These are phyloP conservation scores for Diplogelasinospora grovesii DNA, from an alignment of 495 filamentous ascomycete genomes.

Conservation along the genomic window DNA sequence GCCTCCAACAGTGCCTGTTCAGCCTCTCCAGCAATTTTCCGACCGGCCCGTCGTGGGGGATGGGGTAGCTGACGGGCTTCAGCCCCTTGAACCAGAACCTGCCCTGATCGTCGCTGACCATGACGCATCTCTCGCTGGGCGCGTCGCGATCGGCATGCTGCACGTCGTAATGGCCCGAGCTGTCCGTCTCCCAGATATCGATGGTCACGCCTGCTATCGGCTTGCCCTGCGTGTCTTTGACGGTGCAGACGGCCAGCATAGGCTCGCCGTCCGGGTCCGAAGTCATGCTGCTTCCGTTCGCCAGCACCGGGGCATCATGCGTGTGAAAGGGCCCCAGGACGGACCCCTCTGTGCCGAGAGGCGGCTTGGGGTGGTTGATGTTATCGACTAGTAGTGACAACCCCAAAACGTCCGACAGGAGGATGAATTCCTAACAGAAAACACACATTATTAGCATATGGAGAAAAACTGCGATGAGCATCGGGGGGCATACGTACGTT, in stretches of 20 bases:
- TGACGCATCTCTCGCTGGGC: conserved; percentile 75
- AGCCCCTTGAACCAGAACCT: conserved; percentile 86
- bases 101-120: conserved; percentile 63
- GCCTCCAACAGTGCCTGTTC: conserved; percentile 71
- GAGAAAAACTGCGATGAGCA: neutral
- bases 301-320: conserved; percentile 66
- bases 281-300: conserved; percentile 62
- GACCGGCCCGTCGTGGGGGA: conserved; percentile 85
- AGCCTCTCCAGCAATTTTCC: conserved; percentile 67
- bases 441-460: neutral
- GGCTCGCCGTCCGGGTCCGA: conserved; percentile 64
- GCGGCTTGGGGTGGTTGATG: conserved; percentile 86
- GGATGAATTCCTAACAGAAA: conserved; percentile 94
- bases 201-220: conserved; percentile 68
- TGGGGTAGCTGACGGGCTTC: conserved; percentile 81
- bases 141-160: conserved; percentile 64
- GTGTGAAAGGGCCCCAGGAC: conserved; percentile 93
- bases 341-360: conserved; percentile 71
- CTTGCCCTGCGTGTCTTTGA: conserved; percentile 60
- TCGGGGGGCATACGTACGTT: conserved; percentile 14
- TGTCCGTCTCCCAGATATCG: conserved; percentile 94
- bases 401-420: conserved; percentile 85
- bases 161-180: conserved; percentile 81
- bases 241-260: conserved; percentile 68
- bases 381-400: conserved; percentile 84